phyloP scores from a whole-genome alignment of 768 basidiomycete species.

The Termitomyces sp. region DNA sequence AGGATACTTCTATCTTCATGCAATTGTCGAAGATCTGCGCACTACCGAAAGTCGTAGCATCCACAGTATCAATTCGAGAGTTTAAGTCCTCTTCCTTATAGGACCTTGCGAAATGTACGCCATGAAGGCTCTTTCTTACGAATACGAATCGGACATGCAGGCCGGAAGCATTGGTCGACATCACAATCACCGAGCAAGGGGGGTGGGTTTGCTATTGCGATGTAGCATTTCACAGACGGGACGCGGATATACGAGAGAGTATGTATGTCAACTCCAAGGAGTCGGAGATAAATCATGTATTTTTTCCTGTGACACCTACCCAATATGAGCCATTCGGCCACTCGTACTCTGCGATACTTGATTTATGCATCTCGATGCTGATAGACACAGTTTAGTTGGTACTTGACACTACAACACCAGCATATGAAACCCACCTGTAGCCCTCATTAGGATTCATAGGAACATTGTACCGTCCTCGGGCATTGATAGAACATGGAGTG shows the following conservation, averaged over 20 bases:
- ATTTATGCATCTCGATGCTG: slow-evolving; percentile 84
- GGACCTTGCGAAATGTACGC: no score
- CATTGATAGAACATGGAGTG: slow-evolving; percentile 84
- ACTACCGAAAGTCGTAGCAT: no score
- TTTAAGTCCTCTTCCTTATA: no score
- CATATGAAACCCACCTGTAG: slow-evolving; percentile 49
- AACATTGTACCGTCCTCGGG: slow-evolving; percentile 81
- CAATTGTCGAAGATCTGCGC: no score
- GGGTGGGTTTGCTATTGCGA: no score
- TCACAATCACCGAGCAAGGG: background rate
- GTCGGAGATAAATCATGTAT: background rate
- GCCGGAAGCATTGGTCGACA: background rate
- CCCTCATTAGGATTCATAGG: slow-evolving; percentile 72
- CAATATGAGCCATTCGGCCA: slow-evolving; percentile 88
- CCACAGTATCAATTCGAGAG: no score
- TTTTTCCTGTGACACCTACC: slow-evolving; percentile 28
- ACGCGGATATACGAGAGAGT: no score
- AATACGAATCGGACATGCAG: no score
- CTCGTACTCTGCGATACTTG: slow-evolving; percentile 77
- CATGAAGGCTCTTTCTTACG: background rate
- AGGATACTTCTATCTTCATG: no score
- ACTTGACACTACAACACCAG: background rate
- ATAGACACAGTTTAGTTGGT: slow-evolving; percentile 1
- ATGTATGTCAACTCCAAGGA: background rate
- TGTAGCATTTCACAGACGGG: background rate